Conservation (phyloP, 176 grass and related monocot species). For the Carex littledalei region DNA sequence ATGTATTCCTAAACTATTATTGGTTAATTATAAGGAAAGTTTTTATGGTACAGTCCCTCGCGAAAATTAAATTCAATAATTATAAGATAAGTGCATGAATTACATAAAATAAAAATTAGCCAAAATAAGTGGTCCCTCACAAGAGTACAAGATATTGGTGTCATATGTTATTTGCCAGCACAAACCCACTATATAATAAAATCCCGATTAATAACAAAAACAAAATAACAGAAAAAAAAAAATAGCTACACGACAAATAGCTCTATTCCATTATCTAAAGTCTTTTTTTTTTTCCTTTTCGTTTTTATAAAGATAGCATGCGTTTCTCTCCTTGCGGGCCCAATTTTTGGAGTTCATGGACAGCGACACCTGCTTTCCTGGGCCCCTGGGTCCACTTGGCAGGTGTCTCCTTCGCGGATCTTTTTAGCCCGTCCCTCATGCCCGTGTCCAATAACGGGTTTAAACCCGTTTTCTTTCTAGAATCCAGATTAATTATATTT, state of each 20-base stretch:
- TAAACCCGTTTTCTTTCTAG: not conserved
- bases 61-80: not conserved
- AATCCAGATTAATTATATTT: not conserved
- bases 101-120: not conserved
- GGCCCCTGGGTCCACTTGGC: not conserved
- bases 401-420: not conserved
- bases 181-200: not conserved
- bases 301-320: not conserved
- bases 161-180: not conserved
- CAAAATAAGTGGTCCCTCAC: not conserved
- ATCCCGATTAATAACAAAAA: not conserved
- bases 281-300: not conserved
- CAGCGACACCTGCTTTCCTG: not conserved
- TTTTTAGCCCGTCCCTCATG: not conserved
- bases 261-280: not conserved
- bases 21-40: not conserved
- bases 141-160: not conserved
- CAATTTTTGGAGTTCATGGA: not conserved
- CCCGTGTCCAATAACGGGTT: not conserved
- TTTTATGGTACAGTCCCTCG: too few species aligned
- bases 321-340: not conserved
- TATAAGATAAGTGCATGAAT: not conserved
- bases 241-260: not conserved
- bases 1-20: not conserved
- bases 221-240: not conserved